These are phyloP conservation scores for Luffa aegyptiaca DNA, from an alignment of 306 rosid species.

Conservation along the genomic window DNA sequence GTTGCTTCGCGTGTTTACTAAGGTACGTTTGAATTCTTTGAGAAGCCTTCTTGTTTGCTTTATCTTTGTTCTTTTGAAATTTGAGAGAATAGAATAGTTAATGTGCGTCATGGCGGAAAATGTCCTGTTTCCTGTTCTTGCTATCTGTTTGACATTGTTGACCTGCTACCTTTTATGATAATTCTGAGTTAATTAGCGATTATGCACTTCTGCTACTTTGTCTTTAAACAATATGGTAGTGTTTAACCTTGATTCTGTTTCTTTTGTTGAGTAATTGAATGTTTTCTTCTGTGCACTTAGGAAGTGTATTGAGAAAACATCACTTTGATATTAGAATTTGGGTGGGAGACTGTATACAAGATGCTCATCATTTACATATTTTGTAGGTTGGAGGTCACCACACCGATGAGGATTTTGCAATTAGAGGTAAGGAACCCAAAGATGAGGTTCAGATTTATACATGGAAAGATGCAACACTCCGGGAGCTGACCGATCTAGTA, in stretches of 20 bases:
- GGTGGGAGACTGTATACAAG: neutral
- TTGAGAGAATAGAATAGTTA: neutral
- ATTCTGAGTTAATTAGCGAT: neutral
- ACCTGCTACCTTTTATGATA: neutral
- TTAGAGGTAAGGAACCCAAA: slow-evolving; percentile 87
- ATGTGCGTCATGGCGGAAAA: neutral
- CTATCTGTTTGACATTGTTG: neutral
- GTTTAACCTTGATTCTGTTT: neutral
- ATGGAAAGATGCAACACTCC: slow-evolving; percentile 92
- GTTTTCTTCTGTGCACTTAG: neutral
- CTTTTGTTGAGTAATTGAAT: neutral
- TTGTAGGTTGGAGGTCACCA: slow-evolving; percentile 72
- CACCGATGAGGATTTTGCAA: slow-evolving; percentile 64
- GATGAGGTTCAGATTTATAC: slow-evolving; percentile 98
- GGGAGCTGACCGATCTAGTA: slow-evolving; percentile 92
- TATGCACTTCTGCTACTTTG: neutral
- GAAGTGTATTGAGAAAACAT: neutral
- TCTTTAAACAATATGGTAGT: neutral
- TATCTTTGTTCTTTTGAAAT: neutral
- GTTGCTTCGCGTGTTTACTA: slow-evolving; percentile 82
- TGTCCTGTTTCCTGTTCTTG: neutral
- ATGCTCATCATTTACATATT: neutral
- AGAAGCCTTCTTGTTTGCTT: neutral
- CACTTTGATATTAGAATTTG: neutral
- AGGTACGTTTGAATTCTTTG: slow-evolving; percentile 27